phyloP scores from a whole-genome alignment of 2,329 filamentous ascomycete genomes.

The Penicillium sp. region DNA sequence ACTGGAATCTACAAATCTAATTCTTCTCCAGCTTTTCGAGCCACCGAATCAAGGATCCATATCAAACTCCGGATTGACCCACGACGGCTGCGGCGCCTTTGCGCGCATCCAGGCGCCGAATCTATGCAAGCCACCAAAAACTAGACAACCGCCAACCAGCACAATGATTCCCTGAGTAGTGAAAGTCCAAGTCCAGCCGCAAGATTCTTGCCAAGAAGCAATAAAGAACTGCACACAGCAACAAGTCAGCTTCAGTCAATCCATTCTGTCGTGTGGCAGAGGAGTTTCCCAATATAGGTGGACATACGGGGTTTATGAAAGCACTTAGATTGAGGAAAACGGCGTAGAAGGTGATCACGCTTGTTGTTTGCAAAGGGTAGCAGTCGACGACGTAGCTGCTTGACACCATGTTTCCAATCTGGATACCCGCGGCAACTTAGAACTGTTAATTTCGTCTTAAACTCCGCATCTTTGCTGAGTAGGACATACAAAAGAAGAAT shows the following conservation, averaged over 20 bases:
- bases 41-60: neutral
- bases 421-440: constrained; percentile 52
- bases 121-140: constrained; percentile 40
- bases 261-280: neutral
- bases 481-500: constrained; percentile 52
- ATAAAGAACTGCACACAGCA: constrained; percentile 47
- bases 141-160: constrained; percentile 36
- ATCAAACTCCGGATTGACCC: constrained; percentile 48
- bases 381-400: constrained; percentile 54
- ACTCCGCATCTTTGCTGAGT: neutral
- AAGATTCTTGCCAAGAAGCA: constrained; percentile 45
- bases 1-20: neutral
- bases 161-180: constrained; percentile 49
- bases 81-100: constrained; percentile 39
- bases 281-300: neutral
- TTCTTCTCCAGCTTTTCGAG: neutral
- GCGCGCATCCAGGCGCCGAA: constrained; percentile 41
- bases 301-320: constrained; percentile 44
- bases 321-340: constrained; percentile 52
- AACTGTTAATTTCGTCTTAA: neutral
- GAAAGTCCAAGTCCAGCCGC: constrained; percentile 53
- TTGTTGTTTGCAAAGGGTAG: constrained; percentile 55
- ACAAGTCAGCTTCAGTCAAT: neutral
- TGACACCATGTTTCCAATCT: constrained; percentile 55
- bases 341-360: constrained; percentile 53